A percentile compares a stretch with the other conserved stretches of the same genome.
Conservation (phyloP, 1,284 basidiomycete genomes). For the Ceratobasidium sp. region DNA sequence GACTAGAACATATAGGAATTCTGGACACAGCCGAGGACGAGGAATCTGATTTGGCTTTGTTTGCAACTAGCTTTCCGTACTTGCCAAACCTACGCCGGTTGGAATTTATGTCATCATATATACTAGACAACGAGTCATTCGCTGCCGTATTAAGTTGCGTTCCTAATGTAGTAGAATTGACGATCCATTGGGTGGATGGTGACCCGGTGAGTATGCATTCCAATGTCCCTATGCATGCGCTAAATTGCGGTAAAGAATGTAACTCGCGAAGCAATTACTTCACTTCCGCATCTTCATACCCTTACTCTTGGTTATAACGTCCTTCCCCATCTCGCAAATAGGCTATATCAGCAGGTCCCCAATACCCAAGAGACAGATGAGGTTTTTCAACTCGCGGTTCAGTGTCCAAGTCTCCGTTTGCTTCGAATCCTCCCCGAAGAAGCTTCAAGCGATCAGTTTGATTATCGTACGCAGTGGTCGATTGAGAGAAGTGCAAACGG, state of each 20-base stretch:
- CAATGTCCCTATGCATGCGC: background rate
- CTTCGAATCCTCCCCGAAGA: conserved; percentile 25
- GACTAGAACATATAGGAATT: conserved; percentile 12
- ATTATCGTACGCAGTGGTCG: conserved; percentile 6
- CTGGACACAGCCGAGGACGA: conserved; percentile 19
- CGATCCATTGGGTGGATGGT: conserved; percentile 23
- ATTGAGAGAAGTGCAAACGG: conserved; percentile 2
- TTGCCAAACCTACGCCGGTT: conserved; percentile 24
- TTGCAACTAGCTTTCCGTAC: conserved; percentile 1
- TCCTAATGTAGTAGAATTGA: conserved; percentile 20
- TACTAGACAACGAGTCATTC: conserved; percentile 18
- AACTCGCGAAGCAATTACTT: background rate
- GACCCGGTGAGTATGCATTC: conserved; percentile 19
- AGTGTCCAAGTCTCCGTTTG: conserved; percentile 1
- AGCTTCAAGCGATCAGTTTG: background rate
- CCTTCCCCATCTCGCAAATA: conserved; percentile 18
- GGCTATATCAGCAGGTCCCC: background rate
- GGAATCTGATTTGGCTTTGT: background rate
- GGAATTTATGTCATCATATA: conserved; percentile 21
- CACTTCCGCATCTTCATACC: background rate
- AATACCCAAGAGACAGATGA: conserved; percentile 8
- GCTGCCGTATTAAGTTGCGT: background rate
- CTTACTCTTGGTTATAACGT: conserved; percentile 22
- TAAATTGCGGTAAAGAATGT: background rate
- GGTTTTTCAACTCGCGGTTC: conserved; percentile 15